Evolutionary conservation across 257 asterid species (phyloP).

Genomic region (Solanum paucissectum): DNA sequence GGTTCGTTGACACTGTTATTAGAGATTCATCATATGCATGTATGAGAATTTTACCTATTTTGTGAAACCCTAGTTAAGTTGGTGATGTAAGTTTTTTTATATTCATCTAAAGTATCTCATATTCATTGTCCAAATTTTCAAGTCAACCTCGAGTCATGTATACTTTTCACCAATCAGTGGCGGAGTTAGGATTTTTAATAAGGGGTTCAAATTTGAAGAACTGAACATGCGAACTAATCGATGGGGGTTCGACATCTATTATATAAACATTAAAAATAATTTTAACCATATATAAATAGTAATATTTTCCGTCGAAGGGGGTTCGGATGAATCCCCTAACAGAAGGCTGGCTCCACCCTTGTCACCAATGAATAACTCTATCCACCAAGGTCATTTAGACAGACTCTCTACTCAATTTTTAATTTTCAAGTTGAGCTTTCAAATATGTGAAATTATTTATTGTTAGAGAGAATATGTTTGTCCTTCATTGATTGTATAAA

Average conservation of each 20-base stretch:
- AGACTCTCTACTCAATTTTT: background rate
- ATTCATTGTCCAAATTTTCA: background rate
- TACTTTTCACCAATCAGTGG: background rate
- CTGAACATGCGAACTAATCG: too few relatives aligned
- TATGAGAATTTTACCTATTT: background rate
- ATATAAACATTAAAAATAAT: too few relatives aligned
- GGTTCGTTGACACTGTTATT: background rate
- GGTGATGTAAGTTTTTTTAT: background rate
- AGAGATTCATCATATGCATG: background rate
- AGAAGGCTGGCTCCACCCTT: too few relatives aligned
- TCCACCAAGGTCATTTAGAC: background rate
- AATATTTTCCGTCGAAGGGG: too few relatives aligned
- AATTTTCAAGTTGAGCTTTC: background rate
- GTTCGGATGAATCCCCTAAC: too few relatives aligned
- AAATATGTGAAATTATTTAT: background rate
- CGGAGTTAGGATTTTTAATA: too few relatives aligned
- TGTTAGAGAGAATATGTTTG: background rate
- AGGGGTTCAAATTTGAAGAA: too few relatives aligned
- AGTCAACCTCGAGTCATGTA: background rate
- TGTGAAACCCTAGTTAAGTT: background rate
- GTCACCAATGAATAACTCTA: background rate
- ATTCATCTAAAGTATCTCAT: background rate
- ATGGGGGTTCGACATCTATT: too few relatives aligned
- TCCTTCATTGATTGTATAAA: background rate
- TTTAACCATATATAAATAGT: too few relatives aligned